These are phyloP conservation scores for Setomelanomma holmii DNA, from an alignment of 2,329 filamentous ascomycete genomes.

Conservation along the genomic window DNA sequence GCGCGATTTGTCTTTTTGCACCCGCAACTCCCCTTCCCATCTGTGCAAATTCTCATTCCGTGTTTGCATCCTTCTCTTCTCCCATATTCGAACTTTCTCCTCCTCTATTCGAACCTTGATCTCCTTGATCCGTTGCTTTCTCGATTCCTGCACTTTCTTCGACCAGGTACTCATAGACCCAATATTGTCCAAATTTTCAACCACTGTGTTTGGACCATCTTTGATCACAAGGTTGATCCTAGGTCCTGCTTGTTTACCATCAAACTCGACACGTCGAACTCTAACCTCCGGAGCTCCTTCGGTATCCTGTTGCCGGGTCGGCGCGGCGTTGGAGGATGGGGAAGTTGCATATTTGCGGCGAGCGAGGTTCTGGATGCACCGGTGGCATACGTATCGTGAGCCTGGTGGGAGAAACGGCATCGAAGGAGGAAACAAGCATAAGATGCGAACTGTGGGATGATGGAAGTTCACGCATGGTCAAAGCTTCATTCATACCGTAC, in stretches of 20 bases:
- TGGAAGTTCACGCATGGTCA: slow-evolving; percentile 26
- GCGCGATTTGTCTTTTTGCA: too few relatives aligned
- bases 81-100: neutral
- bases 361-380: slow-evolving; percentile 18
- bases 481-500: neutral
- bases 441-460: slow-evolving; percentile 3
- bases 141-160: neutral
- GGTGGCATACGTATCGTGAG: slow-evolving; percentile 27
- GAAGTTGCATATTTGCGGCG: slow-evolving; percentile 4
- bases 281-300: too few relatives aligned
- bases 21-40: too few relatives aligned
- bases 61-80: too few relatives aligned
- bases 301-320: too few relatives aligned
- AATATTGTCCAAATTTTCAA: too few relatives aligned
- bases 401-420: slow-evolving; percentile 3
- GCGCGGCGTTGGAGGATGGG: slow-evolving; percentile 5
- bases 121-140: neutral
- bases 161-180: too few relatives aligned
- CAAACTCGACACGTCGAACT: too few relatives aligned
- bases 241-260: too few relatives aligned
- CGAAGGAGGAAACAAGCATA: slow-evolving; percentile 10
- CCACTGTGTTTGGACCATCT: too few relatives aligned
- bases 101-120: neutral
- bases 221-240: too few relatives aligned
- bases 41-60: too few relatives aligned